Percentiles rank a stretch among this genome's conserved stretches.
phyloP scores from a whole-genome alignment of 2,329 filamentous ascomycete genomes.

The Neonectria magnoliae region DNA sequence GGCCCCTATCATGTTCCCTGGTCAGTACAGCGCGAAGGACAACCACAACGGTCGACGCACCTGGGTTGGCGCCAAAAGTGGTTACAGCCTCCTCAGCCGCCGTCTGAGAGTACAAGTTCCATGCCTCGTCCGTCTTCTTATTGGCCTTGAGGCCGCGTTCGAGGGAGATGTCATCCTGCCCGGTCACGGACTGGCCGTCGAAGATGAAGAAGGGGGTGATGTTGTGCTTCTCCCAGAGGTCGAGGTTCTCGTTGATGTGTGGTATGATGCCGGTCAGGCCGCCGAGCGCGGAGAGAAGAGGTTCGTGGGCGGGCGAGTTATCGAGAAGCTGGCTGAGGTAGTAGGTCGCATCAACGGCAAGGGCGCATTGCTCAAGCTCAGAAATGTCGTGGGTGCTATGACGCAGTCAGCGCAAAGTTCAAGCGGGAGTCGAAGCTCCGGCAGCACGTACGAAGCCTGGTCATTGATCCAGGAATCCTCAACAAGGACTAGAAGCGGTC shows the following conservation, averaged over 20 bases:
- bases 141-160: conserved; percentile 73
- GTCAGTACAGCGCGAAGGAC: conserved; percentile 40
- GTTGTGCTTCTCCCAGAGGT: conserved; percentile 73
- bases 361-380: conserved; percentile 76
- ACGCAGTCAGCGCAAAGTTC: conserved; percentile 35
- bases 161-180: conserved; percentile 76
- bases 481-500: conserved; percentile 46
- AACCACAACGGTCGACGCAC: conserved; percentile 56
- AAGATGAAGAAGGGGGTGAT: conserved; percentile 92
- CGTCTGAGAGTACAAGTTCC: conserved; percentile 85
- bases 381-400: conserved; percentile 69
- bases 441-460: conserved; percentile 49
- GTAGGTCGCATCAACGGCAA: conserved; percentile 90
- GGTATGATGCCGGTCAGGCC: conserved; percentile 83
- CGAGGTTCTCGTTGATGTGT: conserved; percentile 81
- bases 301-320: conserved; percentile 77
- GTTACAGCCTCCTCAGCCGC: conserved; percentile 82
- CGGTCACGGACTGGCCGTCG: conserved; percentile 83
- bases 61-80: conserved; percentile 82
- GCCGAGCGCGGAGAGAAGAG: conserved; percentile 88
- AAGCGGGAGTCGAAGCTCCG: conserved; percentile 3
- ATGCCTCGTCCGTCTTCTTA: conserved; percentile 79
- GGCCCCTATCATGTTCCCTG: conserved; percentile 63
- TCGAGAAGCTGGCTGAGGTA: conserved; percentile 85
- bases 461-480: conserved; percentile 53